Conservation (phyloP, 768 basidiomycete genomes). For the Hericium alpestre region DNA sequence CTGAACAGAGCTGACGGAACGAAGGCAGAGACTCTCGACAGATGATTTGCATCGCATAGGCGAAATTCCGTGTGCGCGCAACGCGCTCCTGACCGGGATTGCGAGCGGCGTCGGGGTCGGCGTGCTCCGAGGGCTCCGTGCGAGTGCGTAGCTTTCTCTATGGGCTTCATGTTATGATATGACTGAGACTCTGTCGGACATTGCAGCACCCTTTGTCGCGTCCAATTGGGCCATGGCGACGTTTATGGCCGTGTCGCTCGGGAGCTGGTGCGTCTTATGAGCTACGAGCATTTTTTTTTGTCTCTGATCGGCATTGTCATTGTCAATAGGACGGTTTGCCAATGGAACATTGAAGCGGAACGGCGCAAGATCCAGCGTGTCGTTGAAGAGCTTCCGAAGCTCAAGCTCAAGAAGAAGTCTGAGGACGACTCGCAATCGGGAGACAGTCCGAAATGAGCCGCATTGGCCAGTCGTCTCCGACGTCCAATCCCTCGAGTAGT, state of each 20-base stretch:
- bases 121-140: conserved; percentile 54
- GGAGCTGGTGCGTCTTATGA: conserved; percentile 48
- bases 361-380: conserved; percentile 43
- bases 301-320: neutral
- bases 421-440: neutral
- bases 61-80: conserved; percentile 70
- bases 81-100: conserved; percentile 66
- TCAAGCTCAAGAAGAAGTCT: conserved; percentile 35
- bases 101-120: conserved; percentile 74
- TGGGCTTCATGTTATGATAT: neutral
- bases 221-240: conserved; percentile 75
- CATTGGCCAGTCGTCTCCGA: too few relatives aligned
- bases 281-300: neutral
- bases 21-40: conserved; percentile 37
- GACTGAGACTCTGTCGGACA: neutral
- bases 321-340: conserved; percentile 49
- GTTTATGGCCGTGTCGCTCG: conserved; percentile 55
- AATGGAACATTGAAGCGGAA: conserved; percentile 43
- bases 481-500: too few relatives aligned
- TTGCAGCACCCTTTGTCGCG: conserved; percentile 50
- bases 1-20: neutral
- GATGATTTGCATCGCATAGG: conserved; percentile 46
- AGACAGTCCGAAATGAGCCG: too few relatives aligned
- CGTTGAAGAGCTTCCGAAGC: conserved; percentile 51
- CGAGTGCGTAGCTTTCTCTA: conserved; percentile 35